Percentiles rank a stretch among this genome's conserved stretches.
Conservation (phyloP, 352 stramenopile species). For the Globisporangium megalacanthum region DNA sequence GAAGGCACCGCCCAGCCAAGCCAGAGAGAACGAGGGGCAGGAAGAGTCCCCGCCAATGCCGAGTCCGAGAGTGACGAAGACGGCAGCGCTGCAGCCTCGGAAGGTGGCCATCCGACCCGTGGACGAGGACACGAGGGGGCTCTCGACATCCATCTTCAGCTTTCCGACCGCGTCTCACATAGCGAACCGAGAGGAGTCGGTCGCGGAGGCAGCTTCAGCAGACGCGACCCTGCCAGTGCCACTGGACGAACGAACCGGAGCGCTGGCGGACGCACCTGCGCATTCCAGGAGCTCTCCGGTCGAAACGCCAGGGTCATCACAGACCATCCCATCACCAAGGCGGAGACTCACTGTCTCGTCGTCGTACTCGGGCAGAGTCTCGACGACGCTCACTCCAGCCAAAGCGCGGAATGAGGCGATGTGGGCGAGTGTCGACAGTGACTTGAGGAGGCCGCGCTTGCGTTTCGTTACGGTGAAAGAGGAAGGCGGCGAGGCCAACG, state of each 20-base stretch:
- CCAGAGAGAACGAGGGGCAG: not conserved
- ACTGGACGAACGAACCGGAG: no score
- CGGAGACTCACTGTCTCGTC: not conserved
- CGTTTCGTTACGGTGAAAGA: not conserved
- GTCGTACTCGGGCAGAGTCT: slow-evolving; percentile 1
- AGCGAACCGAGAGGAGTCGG: not conserved
- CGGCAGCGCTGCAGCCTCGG: not conserved
- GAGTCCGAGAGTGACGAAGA: not conserved
- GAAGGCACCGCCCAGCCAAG: not conserved
- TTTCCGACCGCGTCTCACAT: not conserved
- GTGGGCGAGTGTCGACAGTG: slow-evolving; percentile 13
- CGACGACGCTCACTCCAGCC: not conserved
- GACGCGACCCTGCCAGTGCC: no score
- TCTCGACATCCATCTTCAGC: slow-evolving; percentile 4
- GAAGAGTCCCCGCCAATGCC: no score
- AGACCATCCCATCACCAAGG: no score
- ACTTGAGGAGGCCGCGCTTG: slow-evolving; percentile 5
- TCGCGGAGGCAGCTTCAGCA: no score
- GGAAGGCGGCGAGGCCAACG: not conserved
- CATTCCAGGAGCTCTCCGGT: no score
- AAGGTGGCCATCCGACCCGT: not conserved
- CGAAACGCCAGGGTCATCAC: no score
- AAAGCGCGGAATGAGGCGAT: not conserved
- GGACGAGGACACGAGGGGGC: not conserved
- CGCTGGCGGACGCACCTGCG: no score